These are phyloP conservation scores for Purpureocillium takamizusanense DNA, from an alignment of 2,329 filamentous ascomycete genomes.

Conservation along the genomic window DNA sequence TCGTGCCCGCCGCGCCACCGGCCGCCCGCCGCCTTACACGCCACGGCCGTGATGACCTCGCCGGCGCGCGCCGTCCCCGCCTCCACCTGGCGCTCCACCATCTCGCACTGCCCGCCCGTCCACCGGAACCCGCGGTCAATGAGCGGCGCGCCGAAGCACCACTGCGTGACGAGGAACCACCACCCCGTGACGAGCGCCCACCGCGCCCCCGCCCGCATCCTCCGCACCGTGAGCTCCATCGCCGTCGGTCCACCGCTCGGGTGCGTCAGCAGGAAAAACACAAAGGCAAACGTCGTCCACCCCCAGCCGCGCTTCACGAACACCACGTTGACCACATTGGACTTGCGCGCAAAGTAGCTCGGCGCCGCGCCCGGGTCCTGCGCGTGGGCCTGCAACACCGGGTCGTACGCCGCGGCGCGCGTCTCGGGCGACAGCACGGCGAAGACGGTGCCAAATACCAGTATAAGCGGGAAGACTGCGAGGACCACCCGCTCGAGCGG, in stretches of 20 bases:
- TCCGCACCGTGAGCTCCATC: slow-evolving; percentile 21
- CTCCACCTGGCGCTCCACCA: slow-evolving; percentile 37
- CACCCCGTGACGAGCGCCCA: slow-evolving; percentile 65
- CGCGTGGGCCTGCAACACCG: slow-evolving; percentile 52
- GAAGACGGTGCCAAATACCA: slow-evolving; percentile 76
- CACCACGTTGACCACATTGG: slow-evolving; percentile 82
- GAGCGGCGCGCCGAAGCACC: slow-evolving; percentile 87
- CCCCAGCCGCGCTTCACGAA: slow-evolving; percentile 96
- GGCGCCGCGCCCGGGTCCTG: slow-evolving; percentile 48
- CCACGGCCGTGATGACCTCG: slow-evolving; percentile 59
- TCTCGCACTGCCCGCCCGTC: slow-evolving; percentile 77
- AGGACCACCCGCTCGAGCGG: slow-evolving; percentile 57
- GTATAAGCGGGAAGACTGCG: slow-evolving; percentile 63
- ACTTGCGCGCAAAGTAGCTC: slow-evolving; percentile 88
- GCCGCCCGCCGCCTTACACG: slow-evolving; percentile 76
- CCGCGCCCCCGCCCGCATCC: slow-evolving; percentile 50
- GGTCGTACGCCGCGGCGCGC: slow-evolving; percentile 54
- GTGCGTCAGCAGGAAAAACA: slow-evolving; percentile 60
- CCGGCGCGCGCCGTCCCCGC: slow-evolving; percentile 36
- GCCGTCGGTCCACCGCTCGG: slow-evolving; percentile 31
- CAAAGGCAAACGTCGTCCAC: slow-evolving; percentile 74
- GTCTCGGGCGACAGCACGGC: slow-evolving; percentile 66
- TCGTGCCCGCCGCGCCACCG: slow-evolving; percentile 91
- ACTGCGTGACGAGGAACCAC: slow-evolving; percentile 88
- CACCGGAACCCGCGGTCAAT: slow-evolving; percentile 86